Evolutionary conservation across 2,329 filamentous ascomycete species (phyloP).

Genomic region (Fusarium paranaense): DNA sequence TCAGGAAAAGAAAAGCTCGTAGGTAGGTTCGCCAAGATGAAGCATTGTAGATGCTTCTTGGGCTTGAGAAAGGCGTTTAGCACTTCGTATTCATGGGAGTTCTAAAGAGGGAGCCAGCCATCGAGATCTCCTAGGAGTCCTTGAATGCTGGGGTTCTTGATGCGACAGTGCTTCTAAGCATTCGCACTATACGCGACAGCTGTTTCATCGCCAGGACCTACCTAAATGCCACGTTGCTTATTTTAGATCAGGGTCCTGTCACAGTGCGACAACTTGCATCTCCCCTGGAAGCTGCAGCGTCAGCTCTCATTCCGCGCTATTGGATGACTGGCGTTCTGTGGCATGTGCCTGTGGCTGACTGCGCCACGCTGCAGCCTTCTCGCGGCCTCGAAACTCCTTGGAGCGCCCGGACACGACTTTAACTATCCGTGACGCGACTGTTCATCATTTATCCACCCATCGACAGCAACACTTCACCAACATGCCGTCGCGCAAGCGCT

Average conservation of each 20-base stretch:
- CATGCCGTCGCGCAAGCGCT: slow-evolving; percentile 46
- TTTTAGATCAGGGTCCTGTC: slow-evolving; percentile 35
- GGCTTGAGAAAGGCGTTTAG: slow-evolving; percentile 17
- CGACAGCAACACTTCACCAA: slow-evolving; percentile 33
- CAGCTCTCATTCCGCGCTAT: slow-evolving; percentile 19
- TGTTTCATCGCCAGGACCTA: background rate
- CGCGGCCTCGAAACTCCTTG: slow-evolving; percentile 34
- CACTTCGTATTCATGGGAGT: slow-evolving; percentile 23
- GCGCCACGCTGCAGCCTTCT: slow-evolving; percentile 39
- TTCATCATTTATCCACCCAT: slow-evolving; percentile 11
- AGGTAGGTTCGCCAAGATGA: slow-evolving; percentile 11
- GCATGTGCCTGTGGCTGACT: slow-evolving; percentile 45
- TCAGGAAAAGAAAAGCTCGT: slow-evolving; percentile 29
- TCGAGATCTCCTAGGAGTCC: slow-evolving; percentile 37
- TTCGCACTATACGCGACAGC: slow-evolving; percentile 34
- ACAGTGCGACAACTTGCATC: slow-evolving; percentile 36
- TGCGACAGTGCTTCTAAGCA: slow-evolving; percentile 22
- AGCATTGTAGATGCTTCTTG: slow-evolving; percentile 37
- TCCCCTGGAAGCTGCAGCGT: slow-evolving; percentile 29
- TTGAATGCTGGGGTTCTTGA: slow-evolving; percentile 21
- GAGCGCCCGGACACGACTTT: slow-evolving; percentile 28
- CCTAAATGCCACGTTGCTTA: slow-evolving; percentile 28
- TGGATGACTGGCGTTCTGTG: slow-evolving; percentile 11
- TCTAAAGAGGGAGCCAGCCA: slow-evolving; percentile 30
- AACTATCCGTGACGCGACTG: slow-evolving; percentile 43